A percentile compares a stretch with the other conserved stretches of the same genome.
Conservation (phyloP, 768 basidiomycete species). For the Artomyces pyxidatus region DNA sequence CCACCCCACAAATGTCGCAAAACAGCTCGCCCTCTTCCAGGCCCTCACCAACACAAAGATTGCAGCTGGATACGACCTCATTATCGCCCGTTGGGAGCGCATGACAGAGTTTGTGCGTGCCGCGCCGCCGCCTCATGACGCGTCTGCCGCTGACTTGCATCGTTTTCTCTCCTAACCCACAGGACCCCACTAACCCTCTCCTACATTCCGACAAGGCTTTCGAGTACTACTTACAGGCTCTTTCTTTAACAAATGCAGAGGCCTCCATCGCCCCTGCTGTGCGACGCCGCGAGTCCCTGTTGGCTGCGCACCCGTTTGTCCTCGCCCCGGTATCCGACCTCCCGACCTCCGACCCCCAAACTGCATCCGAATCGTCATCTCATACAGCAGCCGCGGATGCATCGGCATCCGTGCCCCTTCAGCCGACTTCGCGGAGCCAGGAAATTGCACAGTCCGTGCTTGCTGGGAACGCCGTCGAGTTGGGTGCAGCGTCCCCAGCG, state of each 20-base stretch:
- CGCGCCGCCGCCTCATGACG: neutral
- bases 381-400: neutral
- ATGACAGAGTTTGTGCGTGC: conserved; percentile 73
- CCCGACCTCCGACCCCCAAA: conserved; percentile 3
- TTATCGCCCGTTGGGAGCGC: conserved; percentile 77
- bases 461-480: conserved; percentile 6
- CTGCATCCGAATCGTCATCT: neutral
- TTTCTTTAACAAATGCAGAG: conserved; percentile 50
- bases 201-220: conserved; percentile 67
- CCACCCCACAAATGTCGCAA: conserved; percentile 56
- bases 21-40: conserved; percentile 62
- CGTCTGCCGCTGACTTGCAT: conserved; percentile 7
- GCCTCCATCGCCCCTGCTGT: conserved; percentile 57
- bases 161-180: conserved; percentile 1
- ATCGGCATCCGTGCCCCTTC: conserved; percentile 1
- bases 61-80: conserved; percentile 59
- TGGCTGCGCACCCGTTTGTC: conserved; percentile 26
- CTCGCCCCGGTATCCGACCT: conserved; percentile 14
- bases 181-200: conserved; percentile 67
- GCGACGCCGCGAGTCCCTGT: conserved; percentile 57
- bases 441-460: conserved; percentile 35
- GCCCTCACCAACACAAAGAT: conserved; percentile 59
- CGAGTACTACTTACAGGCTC: conserved; percentile 62
- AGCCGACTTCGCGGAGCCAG: conserved; percentile 28
- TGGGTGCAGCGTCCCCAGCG: neutral